Evolutionary conservation across 768 basidiomycete genomes (phyloP), one percentile per base, ranked within the genome.

Genomic region (Crepidotus variabilis): DNA sequence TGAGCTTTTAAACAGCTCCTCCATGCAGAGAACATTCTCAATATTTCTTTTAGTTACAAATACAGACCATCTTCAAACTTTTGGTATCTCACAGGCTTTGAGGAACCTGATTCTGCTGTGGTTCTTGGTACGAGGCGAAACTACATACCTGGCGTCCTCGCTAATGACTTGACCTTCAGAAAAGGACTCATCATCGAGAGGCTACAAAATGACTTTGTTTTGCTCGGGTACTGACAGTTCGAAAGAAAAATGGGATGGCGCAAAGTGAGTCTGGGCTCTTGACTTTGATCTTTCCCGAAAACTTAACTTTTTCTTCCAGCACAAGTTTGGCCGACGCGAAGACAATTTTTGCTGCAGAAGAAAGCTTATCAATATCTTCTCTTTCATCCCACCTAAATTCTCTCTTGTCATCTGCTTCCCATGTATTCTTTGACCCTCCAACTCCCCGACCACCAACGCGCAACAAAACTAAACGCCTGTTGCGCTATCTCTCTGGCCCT

Each of bases 31-130:
- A 24, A 43, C n/a, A 53, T 21, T 53, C 45, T 57, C 59, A 8
- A 47, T n/a, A n/a, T n/a, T 64, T 16, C 48, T 54, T 50, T 35
- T 35, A 98, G 95, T 70, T 97, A 98, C 79, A 94, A 94, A 69
- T 97, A 92, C 67, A 84, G 96, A 21, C 96, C 96, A 71, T 84
- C 85, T 0, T 93, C 91, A 35, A 88, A 96, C 71, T 92, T 95
- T 68, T 93, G 89, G 89, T 98, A 99, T 69, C 77, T 99, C 13
- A 97, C 97, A 0, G 97, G 97, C 10, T 97, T 97, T 64, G 85
- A 93, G 56, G 96, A 98, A 67, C 92, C 94, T 1, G 89, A 96
- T 55, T 83, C 96, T 16, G 94, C 92, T 0, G 75, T 98, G 45
- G 78, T 98, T 36, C 78, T 99, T 47, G 86, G 93, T 91, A 50